A percentile compares a stretch with the other conserved stretches of the same genome.
Conservation (phyloP, 2,329 filamentous ascomycete species). For the Didymella sp. region DNA sequence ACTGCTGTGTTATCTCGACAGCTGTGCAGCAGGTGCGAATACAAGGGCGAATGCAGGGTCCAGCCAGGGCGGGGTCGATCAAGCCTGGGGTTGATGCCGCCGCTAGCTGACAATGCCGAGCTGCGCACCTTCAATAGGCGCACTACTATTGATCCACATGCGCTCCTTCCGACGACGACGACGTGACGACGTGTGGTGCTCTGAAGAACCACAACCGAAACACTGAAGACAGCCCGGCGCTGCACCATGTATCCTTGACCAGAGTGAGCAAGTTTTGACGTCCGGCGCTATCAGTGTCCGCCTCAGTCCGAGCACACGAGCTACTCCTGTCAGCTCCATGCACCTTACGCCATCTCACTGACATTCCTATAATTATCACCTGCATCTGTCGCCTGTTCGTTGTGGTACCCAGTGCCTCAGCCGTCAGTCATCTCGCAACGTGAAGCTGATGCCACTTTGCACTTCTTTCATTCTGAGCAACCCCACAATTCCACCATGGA, state of each 20-base stretch:
- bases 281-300: slow-evolving; percentile 15
- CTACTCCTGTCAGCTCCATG: slow-evolving; percentile 22
- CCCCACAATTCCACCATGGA: slow-evolving; percentile 21
- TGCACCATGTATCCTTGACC: not conserved
- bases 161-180: not conserved
- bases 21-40: slow-evolving; percentile 13
- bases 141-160: slow-evolving; percentile 18
- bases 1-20: not conserved
- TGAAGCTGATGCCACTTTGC: slow-evolving; percentile 7
- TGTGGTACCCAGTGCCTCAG: not conserved
- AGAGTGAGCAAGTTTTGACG: slow-evolving; percentile 27
- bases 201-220: not conserved
- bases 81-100: slow-evolving; percentile 5
- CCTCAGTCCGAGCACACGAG: slow-evolving; percentile 17
- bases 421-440: not conserved
- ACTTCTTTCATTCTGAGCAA: not conserved
- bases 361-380: slow-evolving; percentile 8
- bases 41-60: slow-evolving; percentile 33
- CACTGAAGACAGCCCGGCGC: not conserved
- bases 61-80: slow-evolving; percentile 24
- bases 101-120: slow-evolving; percentile 20
- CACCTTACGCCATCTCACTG: slow-evolving; percentile 12
- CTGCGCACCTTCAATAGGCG: slow-evolving; percentile 22
- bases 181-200: not conserved
- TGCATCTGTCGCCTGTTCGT: not conserved